Evolutionary conservation across 257 asterid genomes (phyloP).

Genomic region (Asclepias syriaca): DNA sequence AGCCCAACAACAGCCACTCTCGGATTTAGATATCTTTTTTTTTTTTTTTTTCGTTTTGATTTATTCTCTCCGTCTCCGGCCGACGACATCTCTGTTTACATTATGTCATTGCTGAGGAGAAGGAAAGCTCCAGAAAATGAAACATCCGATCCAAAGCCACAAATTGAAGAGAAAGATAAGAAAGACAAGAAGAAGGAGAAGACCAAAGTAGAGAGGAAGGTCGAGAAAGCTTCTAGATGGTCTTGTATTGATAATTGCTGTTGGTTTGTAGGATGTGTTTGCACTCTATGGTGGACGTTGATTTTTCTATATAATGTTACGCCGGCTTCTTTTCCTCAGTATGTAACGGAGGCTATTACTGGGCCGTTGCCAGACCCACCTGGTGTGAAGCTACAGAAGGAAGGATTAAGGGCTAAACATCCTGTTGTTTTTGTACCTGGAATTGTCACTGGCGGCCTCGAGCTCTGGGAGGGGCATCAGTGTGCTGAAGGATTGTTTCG

Average conservation of each 20-base stretch:
- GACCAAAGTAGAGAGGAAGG: slow-evolving; percentile 28
- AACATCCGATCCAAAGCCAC: slow-evolving; percentile 29
- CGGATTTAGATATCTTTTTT: not conserved
- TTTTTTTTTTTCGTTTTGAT: not conserved
- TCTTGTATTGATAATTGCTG: slow-evolving; percentile 78
- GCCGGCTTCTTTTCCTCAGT: slow-evolving; percentile 91
- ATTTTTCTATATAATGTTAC: slow-evolving; percentile 62
- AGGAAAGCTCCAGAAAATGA: slow-evolving; percentile 42
- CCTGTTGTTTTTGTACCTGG: slow-evolving; percentile 72
- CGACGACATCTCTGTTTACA: not conserved
- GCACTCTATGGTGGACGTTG: slow-evolving; percentile 72
- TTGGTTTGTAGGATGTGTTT: slow-evolving; percentile 75
- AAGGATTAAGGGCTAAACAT: slow-evolving; percentile 66
- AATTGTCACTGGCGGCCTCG: slow-evolving; percentile 85
- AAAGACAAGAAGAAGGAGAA: slow-evolving; percentile 22
- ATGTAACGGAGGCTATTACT: slow-evolving; percentile 67
- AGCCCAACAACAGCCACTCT: not conserved
- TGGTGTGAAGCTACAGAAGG: slow-evolving; percentile 63
- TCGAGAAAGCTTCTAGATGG: slow-evolving; percentile 42
- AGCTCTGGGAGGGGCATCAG: slow-evolving; percentile 84
- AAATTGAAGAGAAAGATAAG: slow-evolving; percentile 15
- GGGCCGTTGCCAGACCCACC: slow-evolving; percentile 96
- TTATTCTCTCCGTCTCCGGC: not conserved
- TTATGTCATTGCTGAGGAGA: slow-evolving; percentile 44
- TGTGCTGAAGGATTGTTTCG: slow-evolving; percentile 67